phyloP scores from a whole-genome alignment of 192 early-diverging fungal genomes.

The Martensiomyces pterosporus region DNA sequence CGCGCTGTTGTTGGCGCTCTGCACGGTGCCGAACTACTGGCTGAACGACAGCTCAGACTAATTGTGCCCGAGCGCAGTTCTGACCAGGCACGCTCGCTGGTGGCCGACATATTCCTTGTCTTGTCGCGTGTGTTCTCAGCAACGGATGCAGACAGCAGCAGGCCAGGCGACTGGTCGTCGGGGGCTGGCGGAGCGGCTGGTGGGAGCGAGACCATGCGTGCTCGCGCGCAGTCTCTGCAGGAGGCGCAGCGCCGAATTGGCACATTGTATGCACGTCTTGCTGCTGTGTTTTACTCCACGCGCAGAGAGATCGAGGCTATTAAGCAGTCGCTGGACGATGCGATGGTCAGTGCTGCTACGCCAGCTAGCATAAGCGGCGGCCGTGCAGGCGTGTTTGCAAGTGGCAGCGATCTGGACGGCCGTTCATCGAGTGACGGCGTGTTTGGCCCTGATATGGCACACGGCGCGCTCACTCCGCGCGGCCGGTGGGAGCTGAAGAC shows the following conservation, averaged over 20 bases:
- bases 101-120: conserved; percentile 21
- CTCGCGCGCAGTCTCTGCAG: conserved; percentile 17
- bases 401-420: too few relatives aligned
- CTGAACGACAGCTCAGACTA: conserved; percentile 32
- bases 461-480: conserved; percentile 39
- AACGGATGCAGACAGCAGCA: conserved; percentile 2
- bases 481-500: conserved; percentile 47
- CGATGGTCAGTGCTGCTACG: too few relatives aligned
- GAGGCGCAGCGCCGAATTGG: conserved; percentile 23
- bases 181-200: background rate
- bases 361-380: too few relatives aligned
- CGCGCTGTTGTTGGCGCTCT: conserved; percentile 13
- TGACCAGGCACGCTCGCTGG: conserved; percentile 25
- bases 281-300: conserved; percentile 21
- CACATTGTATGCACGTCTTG: conserved; percentile 13
- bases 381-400: too few relatives aligned
- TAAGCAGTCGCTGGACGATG: conserved; percentile 17
- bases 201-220: conserved; percentile 17
- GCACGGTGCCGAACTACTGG: conserved; percentile 22
- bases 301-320: conserved; percentile 21
- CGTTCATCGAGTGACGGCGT: conserved; percentile 1
- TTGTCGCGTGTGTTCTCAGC: conserved; percentile 21
- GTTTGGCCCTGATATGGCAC: conserved; percentile 32
- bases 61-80: conserved; percentile 25
- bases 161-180: conserved; percentile 1